These are phyloP conservation scores for Euryodendron excelsum DNA, from an alignment of 148 eudicot genomes.

Conservation along the genomic window DNA sequence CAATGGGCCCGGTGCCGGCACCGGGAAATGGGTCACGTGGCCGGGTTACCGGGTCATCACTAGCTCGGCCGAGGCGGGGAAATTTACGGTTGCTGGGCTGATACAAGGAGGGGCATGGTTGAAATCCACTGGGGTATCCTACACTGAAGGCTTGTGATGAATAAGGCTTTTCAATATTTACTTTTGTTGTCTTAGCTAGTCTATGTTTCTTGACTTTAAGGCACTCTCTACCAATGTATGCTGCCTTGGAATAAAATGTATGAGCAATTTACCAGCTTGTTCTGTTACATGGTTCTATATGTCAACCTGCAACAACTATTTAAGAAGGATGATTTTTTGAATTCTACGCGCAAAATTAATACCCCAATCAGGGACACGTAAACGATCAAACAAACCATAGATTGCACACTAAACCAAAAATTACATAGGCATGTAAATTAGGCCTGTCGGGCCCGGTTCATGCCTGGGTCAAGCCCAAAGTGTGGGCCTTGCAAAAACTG, in stretches of 20 bases:
- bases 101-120: conserved; percentile 48
- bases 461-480: too few species aligned
- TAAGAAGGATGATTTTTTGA: too few species aligned
- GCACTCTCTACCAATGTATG: not conserved
- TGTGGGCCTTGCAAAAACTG: too few species aligned
- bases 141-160: conserved; percentile 37
- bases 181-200: not conserved
- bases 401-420: too few species aligned
- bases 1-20: conserved; percentile 42
- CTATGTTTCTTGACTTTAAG: not conserved
- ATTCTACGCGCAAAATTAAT: too few species aligned
- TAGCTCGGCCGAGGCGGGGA: conserved; percentile 27
- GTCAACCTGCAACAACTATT: too few species aligned
- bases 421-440: too few species aligned
- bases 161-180: not conserved
- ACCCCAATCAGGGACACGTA: too few species aligned
- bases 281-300: too few species aligned
- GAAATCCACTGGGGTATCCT: conserved; percentile 35
- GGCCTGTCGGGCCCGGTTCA: too few species aligned
- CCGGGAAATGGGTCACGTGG: conserved; percentile 36
- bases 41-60: conserved; percentile 40
- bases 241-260: not conserved
- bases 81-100: conserved; percentile 36
- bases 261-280: not conserved
- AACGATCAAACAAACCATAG: too few species aligned